These are phyloP conservation scores for Graphiopsis chlorocephala DNA, from an alignment of 2,329 filamentous ascomycete species.

Conservation along the genomic window DNA sequence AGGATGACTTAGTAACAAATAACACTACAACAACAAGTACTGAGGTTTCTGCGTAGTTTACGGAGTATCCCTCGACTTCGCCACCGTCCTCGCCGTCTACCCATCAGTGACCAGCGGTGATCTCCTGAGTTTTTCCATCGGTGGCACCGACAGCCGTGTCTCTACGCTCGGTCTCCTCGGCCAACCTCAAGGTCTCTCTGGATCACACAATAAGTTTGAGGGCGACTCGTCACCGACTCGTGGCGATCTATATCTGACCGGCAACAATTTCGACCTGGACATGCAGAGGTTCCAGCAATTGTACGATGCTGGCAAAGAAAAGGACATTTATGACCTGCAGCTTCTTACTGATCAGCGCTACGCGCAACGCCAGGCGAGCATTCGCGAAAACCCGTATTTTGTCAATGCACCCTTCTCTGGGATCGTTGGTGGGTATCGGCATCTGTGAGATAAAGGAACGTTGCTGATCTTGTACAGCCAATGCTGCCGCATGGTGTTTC, in stretches of 20 bases:
- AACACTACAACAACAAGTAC: background rate
- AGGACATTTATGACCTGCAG: slow-evolving; percentile 34
- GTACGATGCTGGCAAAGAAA: slow-evolving; percentile 24
- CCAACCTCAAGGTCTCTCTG: slow-evolving; percentile 27
- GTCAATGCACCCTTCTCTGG: slow-evolving; percentile 27
- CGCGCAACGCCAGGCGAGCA: slow-evolving; percentile 28
- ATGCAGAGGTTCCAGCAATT: slow-evolving; percentile 26
- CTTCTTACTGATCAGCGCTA: slow-evolving; percentile 30
- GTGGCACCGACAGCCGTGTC: slow-evolving; percentile 13
- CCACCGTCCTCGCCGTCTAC: slow-evolving; percentile 33
- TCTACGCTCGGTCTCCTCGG: background rate
- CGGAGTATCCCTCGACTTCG: slow-evolving; percentile 33
- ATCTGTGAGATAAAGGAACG: slow-evolving; percentile 15
- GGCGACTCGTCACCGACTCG: slow-evolving; percentile 33
- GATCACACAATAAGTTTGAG: slow-evolving; percentile 34
- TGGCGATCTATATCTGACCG: slow-evolving; percentile 33
- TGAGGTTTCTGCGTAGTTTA: slow-evolving; percentile 15
- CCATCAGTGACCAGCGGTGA: slow-evolving; percentile 35
- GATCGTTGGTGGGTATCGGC: slow-evolving; percentile 23
- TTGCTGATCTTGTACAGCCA: slow-evolving; percentile 13
- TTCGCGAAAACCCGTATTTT: slow-evolving; percentile 26
- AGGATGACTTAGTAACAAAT: background rate
- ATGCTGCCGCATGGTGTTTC: slow-evolving; percentile 26
- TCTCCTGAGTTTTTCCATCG: slow-evolving; percentile 29
- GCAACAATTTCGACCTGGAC: slow-evolving; percentile 22